A percentile compares a stretch with the other conserved stretches of the same genome.
Conservation (phyloP, 306 rosid genomes). For the Gleditsia sinensis region DNA sequence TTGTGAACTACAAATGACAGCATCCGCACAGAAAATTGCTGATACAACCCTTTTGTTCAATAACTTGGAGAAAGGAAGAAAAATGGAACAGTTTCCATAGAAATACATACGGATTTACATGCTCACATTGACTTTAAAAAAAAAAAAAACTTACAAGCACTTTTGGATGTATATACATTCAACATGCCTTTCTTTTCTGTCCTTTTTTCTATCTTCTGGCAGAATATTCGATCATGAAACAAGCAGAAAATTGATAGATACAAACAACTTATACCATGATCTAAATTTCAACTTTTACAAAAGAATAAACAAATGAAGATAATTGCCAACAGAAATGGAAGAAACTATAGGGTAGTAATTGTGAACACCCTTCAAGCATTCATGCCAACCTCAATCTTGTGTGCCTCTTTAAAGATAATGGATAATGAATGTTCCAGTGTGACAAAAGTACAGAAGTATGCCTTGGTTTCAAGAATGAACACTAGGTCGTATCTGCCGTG, state of each 20-base stretch:
- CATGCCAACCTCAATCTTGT: conserved; percentile 20
- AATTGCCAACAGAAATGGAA: conserved; percentile 32
- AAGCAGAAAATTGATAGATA: conserved; percentile 42
- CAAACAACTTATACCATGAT: conserved; percentile 39
- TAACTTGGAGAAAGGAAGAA: not conserved
- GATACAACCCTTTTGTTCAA: not conserved
- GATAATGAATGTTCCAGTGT: conserved; percentile 23
- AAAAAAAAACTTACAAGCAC: conserved; percentile 34
- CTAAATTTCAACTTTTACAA: conserved; percentile 36
- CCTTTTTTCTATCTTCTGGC: conserved; percentile 18
- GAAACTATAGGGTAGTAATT: conserved; percentile 7
- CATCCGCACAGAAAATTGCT: not conserved
- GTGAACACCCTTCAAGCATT: conserved; percentile 25
- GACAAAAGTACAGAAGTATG: conserved; percentile 7
- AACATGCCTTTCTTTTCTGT: conserved; percentile 11
- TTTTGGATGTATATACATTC: conserved; percentile 24
- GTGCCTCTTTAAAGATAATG: conserved; percentile 33
- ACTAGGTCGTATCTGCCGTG: conserved; percentile 36
- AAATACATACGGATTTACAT: not conserved
- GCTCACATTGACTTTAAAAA: not conserved
- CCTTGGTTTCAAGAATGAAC: conserved; percentile 31
- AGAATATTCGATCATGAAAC: conserved; percentile 30
- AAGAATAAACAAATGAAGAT: conserved; percentile 56
- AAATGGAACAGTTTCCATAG: too few relatives aligned
- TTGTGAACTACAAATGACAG: not conserved